Evolutionary conservation across 768 basidiomycete species (phyloP).

Genomic region (Agrocybe chaxingu): DNA sequence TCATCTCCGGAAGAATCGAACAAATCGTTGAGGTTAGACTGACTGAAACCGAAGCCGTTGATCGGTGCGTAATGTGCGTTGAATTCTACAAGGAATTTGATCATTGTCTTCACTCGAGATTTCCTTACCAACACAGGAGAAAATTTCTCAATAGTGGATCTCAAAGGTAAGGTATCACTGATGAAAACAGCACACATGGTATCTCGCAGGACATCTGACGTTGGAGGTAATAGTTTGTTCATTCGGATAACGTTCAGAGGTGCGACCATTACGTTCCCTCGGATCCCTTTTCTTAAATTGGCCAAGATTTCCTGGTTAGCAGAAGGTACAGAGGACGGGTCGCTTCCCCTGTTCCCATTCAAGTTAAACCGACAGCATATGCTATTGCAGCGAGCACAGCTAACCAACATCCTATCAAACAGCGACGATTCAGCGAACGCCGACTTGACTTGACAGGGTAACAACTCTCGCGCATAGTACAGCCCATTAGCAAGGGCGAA

Average conservation of each 20-base stretch:
- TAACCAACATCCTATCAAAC: slow-evolving; percentile 6
- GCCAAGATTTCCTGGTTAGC: too few species aligned
- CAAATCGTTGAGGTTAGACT: not conserved
- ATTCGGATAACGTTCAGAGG: slow-evolving; percentile 6
- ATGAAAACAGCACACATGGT: slow-evolving; percentile 13
- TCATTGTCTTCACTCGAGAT: slow-evolving; percentile 4
- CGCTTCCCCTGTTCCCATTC: too few species aligned
- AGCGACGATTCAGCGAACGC: slow-evolving; percentile 3
- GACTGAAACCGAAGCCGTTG: slow-evolving; percentile 1
- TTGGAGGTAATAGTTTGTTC: slow-evolving; percentile 2
- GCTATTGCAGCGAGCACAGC: slow-evolving; percentile 2
- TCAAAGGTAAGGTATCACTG: not conserved
- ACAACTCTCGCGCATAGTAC: not conserved
- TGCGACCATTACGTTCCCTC: slow-evolving; percentile 12
- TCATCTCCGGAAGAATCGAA: not conserved
- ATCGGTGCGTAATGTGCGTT: slow-evolving; percentile 5
- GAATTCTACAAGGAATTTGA: slow-evolving; percentile 3
- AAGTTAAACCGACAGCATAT: slow-evolving; percentile 5
- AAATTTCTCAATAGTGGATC: not conserved
- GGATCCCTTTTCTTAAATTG: slow-evolving; percentile 3
- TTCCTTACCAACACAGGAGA: slow-evolving; percentile 6
- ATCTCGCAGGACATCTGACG: slow-evolving; percentile 1
- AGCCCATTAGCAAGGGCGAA: not conserved
- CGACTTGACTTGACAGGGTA: not conserved
- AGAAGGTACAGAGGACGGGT: too few species aligned